Conservation (phyloP, 2,329 filamentous ascomycete genomes). For the Amylocarpus encephaloides region DNA sequence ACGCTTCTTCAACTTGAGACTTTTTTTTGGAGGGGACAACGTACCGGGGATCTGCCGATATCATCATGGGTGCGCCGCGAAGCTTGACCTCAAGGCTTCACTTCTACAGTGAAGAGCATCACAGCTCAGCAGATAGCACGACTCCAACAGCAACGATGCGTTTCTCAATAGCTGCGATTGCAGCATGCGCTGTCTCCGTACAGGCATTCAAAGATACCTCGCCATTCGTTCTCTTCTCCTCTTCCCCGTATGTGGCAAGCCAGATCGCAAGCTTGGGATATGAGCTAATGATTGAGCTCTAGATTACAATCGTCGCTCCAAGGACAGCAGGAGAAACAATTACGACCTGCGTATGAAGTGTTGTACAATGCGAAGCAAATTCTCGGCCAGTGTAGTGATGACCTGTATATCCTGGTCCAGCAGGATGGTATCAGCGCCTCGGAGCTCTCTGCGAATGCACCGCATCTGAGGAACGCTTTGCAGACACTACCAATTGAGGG, state of each 20-base stretch:
- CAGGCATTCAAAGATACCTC: conserved; percentile 79
- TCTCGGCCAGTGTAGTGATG: conserved; percentile 63
- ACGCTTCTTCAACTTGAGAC: neutral
- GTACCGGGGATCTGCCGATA: neutral
- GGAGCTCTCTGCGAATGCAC: conserved; percentile 55
- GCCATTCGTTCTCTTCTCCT: conserved; percentile 85
- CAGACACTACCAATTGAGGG: conserved; percentile 15
- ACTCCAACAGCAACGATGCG: conserved; percentile 42
- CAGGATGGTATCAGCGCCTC: conserved; percentile 67
- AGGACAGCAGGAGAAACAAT: conserved; percentile 11
- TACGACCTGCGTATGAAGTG: conserved; percentile 21
- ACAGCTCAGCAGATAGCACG: conserved; percentile 8
- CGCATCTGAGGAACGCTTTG: conserved; percentile 38
- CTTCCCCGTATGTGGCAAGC: conserved; percentile 22
- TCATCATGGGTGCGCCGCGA: neutral
- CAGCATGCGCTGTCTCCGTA: conserved; percentile 51
- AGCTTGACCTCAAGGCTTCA: conserved; percentile 2
- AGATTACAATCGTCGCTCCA: conserved; percentile 18
- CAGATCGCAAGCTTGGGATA: neutral
- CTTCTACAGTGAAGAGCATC: conserved; percentile 1
- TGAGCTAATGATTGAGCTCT: neutral
- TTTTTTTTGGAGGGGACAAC: conserved; percentile 7
- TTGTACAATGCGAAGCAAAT: conserved; percentile 32
- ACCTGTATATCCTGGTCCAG: conserved; percentile 69
- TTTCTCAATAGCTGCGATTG: conserved; percentile 44